These are phyloP conservation scores for Yamadazyma insecticola DNA, from an alignment of 805 yeast species.

Conservation along the genomic window DNA sequence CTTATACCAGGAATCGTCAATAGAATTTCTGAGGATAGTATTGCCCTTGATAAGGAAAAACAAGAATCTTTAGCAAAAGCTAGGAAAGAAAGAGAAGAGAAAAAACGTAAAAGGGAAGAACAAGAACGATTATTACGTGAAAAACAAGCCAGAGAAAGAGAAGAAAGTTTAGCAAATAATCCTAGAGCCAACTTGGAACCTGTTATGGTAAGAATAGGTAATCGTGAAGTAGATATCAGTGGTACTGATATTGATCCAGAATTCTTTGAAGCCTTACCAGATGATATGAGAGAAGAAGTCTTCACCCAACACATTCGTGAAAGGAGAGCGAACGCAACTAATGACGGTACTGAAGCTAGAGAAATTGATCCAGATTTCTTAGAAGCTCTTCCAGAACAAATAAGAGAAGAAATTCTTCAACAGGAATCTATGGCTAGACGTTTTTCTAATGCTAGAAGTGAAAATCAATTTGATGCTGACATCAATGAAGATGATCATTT, in stretches of 20 bases:
- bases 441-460: conserved; percentile 18
- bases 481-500: conserved; percentile 19
- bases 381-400: conserved; percentile 68
- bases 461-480: too few species aligned
- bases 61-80: conserved; percentile 19
- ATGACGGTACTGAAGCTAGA: conserved; percentile 39
- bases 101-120: conserved; percentile 20
- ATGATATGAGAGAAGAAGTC: conserved; percentile 89
- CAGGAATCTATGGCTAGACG: conserved; percentile 50
- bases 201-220: conserved; percentile 68
- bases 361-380: conserved; percentile 79
- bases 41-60: conserved; percentile 27
- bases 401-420: conserved; percentile 58
- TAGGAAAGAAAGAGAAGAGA: conserved; percentile 32
- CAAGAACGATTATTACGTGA: conserved; percentile 16
- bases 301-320: conserved; percentile 80
- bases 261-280: conserved; percentile 84
- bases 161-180: conserved; percentile 9
- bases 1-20: conserved; percentile 38
- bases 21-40: conserved; percentile 46
- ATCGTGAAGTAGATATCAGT: conserved; percentile 73
- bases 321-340: conserved; percentile 55
- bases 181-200: conserved; percentile 34
- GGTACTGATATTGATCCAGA: conserved; percentile 93
- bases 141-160: conserved; percentile 16